Base-by-base conservation (phyloP, 1,284 basidiomycete species). In the Trichosporon sp. region DNA sequence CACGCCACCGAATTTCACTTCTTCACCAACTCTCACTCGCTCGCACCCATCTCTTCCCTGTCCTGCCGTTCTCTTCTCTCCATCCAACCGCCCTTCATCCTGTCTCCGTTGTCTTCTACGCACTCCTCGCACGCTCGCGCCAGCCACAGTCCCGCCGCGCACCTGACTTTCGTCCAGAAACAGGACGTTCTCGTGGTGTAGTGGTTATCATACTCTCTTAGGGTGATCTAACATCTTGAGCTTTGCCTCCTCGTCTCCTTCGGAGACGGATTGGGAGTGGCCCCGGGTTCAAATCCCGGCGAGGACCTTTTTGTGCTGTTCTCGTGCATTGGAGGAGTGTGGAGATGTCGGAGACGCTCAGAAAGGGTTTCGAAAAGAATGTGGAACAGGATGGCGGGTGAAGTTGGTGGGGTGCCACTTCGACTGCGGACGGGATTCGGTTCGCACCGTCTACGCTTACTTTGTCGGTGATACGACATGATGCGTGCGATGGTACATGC, bases 131-230 rank as follows among this genome's bases (percentile, higher is more conserved):
- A 32, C 59, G 12, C 31, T 63, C 59, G 31, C 38, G 38, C 38
- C 7, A 40, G 38, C 38, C 38, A 16, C 21, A 19, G 10, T 12
- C 59, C 5, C 59, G 59, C 59, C 31, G 31, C 59, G 43, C 16
- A 14, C 56, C 38, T 40, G 3, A n/a, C 59, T 63, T 31, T 35
- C 59, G 59, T 63, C 59, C 59, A 63, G n/a, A 31, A 63, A 63
- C 16, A 16, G 59, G 59, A 63, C 59, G 59, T 63, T 63, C 59
- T 63, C 32, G 59, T 63, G 59, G 59, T 63, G 59, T 63, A 63
- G 59, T 63, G 59, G 59, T 63, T 63, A 63, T 63, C 59, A 63
- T 63, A 63, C 59, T 63, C 59, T 63, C 59, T 63, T 63, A 63
- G 59, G 59, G 59, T 63, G 59, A 63, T 63, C 59, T 63, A 63